Percentiles rank a stretch among this genome's conserved stretches.
Conservation (phyloP, 2,329 filamentous ascomycete genomes). For the Xylaria sp. region DNA sequence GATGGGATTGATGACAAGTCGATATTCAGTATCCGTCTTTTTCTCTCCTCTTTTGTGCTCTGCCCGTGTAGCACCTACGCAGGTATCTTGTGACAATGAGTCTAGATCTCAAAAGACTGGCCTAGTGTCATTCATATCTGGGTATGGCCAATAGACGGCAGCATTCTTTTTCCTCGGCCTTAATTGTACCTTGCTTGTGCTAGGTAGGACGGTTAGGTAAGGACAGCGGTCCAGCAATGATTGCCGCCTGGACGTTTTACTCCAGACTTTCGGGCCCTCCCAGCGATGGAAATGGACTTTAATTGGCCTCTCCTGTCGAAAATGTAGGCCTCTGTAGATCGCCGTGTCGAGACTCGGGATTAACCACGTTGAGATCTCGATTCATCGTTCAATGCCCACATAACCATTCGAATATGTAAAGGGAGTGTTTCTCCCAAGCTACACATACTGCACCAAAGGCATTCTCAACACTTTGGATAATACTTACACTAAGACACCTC, state of each 20-base stretch:
- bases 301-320: not conserved
- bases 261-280: slow-evolving; percentile 1
- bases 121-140: slow-evolving; percentile 1
- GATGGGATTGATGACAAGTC: slow-evolving; percentile 37
- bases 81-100: not conserved
- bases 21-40: slow-evolving; percentile 21
- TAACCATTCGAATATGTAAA: slow-evolving; percentile 17
- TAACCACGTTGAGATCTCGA: slow-evolving; percentile 21
- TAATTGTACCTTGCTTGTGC: slow-evolving; percentile 8
- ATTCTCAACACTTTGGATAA: not conserved
- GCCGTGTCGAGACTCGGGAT: slow-evolving; percentile 8
- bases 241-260: slow-evolving; percentile 13
- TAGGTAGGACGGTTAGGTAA: not conserved
- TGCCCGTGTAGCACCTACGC: not conserved
- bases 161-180: not conserved
- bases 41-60: not conserved
- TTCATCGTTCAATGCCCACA: slow-evolving; percentile 17
- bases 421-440: not conserved
- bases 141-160: slow-evolving; percentile 15
- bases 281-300: not conserved
- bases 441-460: not conserved
- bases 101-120: slow-evolving; percentile 1
- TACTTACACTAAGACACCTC: not conserved
- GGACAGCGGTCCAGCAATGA: slow-evolving; percentile 9
- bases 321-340: slow-evolving; percentile 9